Evolutionary conservation across 495 filamentous ascomycete genomes (phyloP).

Genomic region (Pseudevernia furfuracea): DNA sequence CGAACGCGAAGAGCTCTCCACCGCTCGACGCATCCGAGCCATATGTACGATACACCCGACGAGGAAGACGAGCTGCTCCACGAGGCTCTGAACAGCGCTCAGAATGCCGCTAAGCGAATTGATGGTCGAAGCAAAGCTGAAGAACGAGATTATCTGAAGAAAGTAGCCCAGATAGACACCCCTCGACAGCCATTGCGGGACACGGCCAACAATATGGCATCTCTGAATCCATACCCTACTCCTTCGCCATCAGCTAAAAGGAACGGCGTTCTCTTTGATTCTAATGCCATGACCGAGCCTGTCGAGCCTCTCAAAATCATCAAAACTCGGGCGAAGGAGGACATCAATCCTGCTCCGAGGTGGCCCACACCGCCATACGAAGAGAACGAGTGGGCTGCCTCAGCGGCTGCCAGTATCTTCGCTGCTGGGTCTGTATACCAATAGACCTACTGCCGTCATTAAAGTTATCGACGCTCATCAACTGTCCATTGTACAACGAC

Average conservation of each 20-base stretch:
- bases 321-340: constrained; percentile 38
- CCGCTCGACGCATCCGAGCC: constrained; percentile 60
- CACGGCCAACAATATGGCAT: constrained; percentile 48
- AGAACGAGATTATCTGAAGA: constrained; percentile 36
- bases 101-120: constrained; percentile 48
- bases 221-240: constrained; percentile 83
- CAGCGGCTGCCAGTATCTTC: constrained; percentile 69
- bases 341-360: constrained; percentile 52
- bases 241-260: constrained; percentile 83
- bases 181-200: constrained; percentile 40
- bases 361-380: constrained; percentile 96
- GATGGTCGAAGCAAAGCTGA: constrained; percentile 40
- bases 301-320: constrained; percentile 47
- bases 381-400: constrained; percentile 81
- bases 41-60: constrained; percentile 87
- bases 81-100: constrained; percentile 61
- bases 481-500: background rate
- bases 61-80: constrained; percentile 95
- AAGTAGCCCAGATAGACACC: constrained; percentile 38
- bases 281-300: constrained; percentile 52
- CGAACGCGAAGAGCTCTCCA: constrained; percentile 77
- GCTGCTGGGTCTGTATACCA: constrained; percentile 49
- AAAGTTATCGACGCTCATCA: background rate
- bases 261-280: constrained; percentile 62
- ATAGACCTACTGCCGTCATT: constrained; percentile 21